These are phyloP conservation scores for Solanum etuberosum DNA, from an alignment of 257 asterid genomes.

Conservation along the genomic window DNA sequence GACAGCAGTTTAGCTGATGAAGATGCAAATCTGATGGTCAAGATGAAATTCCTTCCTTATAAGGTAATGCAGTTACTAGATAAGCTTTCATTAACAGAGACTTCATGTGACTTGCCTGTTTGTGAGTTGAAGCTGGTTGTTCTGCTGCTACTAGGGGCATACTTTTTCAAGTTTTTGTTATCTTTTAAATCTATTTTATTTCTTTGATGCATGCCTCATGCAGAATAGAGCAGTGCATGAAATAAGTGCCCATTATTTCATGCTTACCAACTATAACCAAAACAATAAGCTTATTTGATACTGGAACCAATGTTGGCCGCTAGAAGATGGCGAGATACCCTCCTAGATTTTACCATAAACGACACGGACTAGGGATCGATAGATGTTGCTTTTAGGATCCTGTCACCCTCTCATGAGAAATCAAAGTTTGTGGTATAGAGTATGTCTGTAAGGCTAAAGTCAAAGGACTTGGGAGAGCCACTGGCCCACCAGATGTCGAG, in stretches of 20 bases:
- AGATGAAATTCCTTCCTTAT: constrained; percentile 87
- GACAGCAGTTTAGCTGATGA: constrained; percentile 70
- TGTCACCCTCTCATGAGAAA: not conserved
- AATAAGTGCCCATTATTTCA: not conserved
- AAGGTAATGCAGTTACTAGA: constrained; percentile 37
- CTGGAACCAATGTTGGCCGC: not conserved
- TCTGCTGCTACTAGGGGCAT: not conserved
- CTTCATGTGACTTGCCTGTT: not conserved
- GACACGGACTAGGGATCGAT: not conserved
- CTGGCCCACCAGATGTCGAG: not conserved
- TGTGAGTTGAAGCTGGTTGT: not conserved
- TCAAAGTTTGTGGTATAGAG: not conserved
- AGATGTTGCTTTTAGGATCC: not conserved
- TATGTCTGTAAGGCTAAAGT: not conserved
- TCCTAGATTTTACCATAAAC: not conserved
- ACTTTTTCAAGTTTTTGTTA: not conserved
- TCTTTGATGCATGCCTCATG: not conserved
- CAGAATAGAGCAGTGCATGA: not conserved
- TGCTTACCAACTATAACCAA: not conserved
- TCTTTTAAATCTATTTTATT: not conserved
- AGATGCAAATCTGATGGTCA: constrained; percentile 98
- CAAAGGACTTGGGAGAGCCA: not conserved
- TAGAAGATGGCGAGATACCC: not conserved
- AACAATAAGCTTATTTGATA: not conserved
- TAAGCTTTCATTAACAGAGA: not conserved